These are phyloP conservation scores for Starmerella sp. DNA, from an alignment of 805 yeast species.

Conservation along the genomic window DNA sequence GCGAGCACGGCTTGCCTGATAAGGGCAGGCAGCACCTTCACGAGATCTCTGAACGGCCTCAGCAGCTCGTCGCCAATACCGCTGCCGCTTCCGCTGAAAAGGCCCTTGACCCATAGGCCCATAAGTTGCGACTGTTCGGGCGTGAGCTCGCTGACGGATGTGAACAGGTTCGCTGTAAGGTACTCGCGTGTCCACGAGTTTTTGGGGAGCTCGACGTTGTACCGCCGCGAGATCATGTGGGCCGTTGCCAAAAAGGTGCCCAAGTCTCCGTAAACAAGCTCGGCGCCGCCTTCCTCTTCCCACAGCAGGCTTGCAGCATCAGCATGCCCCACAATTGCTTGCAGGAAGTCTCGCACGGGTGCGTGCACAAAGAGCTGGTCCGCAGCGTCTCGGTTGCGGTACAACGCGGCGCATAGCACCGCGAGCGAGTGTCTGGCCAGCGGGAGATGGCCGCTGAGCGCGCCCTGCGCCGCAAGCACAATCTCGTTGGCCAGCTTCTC, in stretches of 20 bases:
- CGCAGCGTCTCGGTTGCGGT: slow-evolving; percentile 35
- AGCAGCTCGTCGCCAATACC: slow-evolving; percentile 60
- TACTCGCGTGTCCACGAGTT: slow-evolving; percentile 5
- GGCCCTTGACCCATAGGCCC: slow-evolving; percentile 66
- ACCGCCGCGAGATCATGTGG: background rate
- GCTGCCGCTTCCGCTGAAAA: slow-evolving; percentile 74
- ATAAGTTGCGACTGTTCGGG: slow-evolving; percentile 28
- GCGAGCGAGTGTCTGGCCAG: slow-evolving; percentile 13
- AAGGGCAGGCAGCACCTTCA: slow-evolving; percentile 53
- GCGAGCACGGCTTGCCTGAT: slow-evolving; percentile 63
- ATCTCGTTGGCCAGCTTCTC: slow-evolving; percentile 9
- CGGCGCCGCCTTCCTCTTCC: slow-evolving; percentile 15
- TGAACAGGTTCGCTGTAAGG: background rate
- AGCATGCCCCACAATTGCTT: slow-evolving; percentile 37
- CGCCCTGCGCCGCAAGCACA: slow-evolving; percentile 7
- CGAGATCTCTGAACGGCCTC: slow-evolving; percentile 54
- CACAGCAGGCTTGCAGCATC: slow-evolving; percentile 11
- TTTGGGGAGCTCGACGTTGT: slow-evolving; percentile 1
- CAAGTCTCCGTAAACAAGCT: slow-evolving; percentile 12
- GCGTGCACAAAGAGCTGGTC: slow-evolving; percentile 36
- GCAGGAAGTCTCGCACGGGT: slow-evolving; percentile 36
- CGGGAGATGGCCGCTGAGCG: background rate
- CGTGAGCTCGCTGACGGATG: slow-evolving; percentile 3
- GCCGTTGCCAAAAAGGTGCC: slow-evolving; percentile 8
- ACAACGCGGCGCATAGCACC: slow-evolving; percentile 39